phyloP scores from a whole-genome alignment of 306 rosid species.

The Citrullus colocynthis region DNA sequence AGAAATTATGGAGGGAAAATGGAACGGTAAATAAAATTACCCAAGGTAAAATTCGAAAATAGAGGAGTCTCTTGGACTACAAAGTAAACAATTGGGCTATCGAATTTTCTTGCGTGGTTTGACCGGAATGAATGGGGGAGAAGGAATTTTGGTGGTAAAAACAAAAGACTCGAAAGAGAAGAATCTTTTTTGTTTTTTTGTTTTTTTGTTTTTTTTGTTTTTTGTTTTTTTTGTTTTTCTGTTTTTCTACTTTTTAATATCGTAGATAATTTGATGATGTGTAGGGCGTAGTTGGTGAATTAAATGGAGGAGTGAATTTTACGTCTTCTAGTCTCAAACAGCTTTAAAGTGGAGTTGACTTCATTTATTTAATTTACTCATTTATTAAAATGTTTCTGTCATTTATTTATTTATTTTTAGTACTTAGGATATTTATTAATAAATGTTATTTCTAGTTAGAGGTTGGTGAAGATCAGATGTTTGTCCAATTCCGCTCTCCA shows the following conservation, averaged over 20 bases:
- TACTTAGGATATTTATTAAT: neutral
- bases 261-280: neutral
- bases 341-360: slow-evolving; percentile 1
- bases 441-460: neutral
- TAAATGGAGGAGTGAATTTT: neutral
- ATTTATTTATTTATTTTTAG: neutral
- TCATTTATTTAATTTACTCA: neutral
- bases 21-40: too few relatives aligned
- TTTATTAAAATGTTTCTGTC: neutral
- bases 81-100: neutral
- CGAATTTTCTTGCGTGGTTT: neutral
- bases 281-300: neutral
- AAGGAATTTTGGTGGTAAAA: neutral
- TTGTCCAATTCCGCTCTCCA: neutral
- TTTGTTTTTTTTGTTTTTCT: too few relatives aligned
- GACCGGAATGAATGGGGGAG: neutral
- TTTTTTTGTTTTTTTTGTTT: neutral
- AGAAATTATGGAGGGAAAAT: too few relatives aligned
- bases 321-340: neutral
- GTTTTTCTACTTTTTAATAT: neutral
- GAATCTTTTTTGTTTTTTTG: neutral
- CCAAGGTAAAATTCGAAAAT: too few relatives aligned
- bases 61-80: too few relatives aligned
- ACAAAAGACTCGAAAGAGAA: neutral
- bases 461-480: neutral